Conservation (phyloP, 495 filamentous ascomycete genomes). For the Penicillium canariense region DNA sequence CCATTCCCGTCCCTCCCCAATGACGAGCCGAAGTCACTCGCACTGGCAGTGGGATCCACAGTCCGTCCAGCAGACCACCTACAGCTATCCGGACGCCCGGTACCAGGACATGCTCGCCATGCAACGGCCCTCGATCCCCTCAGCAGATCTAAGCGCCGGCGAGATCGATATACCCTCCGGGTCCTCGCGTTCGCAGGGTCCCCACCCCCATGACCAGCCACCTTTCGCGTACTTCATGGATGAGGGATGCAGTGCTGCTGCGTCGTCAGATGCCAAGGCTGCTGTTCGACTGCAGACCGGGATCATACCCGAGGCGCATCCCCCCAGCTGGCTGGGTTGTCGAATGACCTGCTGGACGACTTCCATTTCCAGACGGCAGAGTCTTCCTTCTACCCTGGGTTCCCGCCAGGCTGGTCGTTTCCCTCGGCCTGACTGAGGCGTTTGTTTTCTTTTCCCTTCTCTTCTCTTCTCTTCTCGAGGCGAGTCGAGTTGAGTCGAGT, state of each 20-base stretch:
- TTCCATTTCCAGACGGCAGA: slow-evolving; percentile 31
- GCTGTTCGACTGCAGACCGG: slow-evolving; percentile 16
- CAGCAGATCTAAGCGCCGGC: slow-evolving; percentile 11
- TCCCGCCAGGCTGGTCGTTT: slow-evolving; percentile 34
- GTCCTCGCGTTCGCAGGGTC: slow-evolving; percentile 9
- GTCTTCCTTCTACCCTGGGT: slow-evolving; percentile 24
- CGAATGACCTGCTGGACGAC: slow-evolving; percentile 29
- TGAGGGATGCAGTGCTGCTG: slow-evolving; percentile 7
- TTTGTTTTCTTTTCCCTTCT: neutral
- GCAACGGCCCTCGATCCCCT: slow-evolving; percentile 18
- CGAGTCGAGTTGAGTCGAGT: too few species aligned
- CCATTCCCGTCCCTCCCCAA: slow-evolving; percentile 21
- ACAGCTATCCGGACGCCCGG: slow-evolving; percentile 23
- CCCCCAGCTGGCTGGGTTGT: slow-evolving; percentile 19
- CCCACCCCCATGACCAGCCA: slow-evolving; percentile 9
- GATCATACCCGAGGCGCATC: slow-evolving; percentile 15
- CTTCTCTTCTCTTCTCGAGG: neutral
- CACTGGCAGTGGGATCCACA: slow-evolving; percentile 40
- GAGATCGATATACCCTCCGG: slow-evolving; percentile 20
- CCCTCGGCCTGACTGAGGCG: slow-evolving; percentile 14
- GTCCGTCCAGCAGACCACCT: slow-evolving; percentile 21
- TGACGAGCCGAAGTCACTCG: slow-evolving; percentile 18
- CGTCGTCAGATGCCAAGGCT: slow-evolving; percentile 10
- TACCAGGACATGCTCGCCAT: slow-evolving; percentile 28
- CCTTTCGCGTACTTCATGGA: slow-evolving; percentile 22